These are phyloP conservation scores for Eragrostis curvula DNA, from an alignment of 176 grass and related monocot species.

Conservation along the genomic window DNA sequence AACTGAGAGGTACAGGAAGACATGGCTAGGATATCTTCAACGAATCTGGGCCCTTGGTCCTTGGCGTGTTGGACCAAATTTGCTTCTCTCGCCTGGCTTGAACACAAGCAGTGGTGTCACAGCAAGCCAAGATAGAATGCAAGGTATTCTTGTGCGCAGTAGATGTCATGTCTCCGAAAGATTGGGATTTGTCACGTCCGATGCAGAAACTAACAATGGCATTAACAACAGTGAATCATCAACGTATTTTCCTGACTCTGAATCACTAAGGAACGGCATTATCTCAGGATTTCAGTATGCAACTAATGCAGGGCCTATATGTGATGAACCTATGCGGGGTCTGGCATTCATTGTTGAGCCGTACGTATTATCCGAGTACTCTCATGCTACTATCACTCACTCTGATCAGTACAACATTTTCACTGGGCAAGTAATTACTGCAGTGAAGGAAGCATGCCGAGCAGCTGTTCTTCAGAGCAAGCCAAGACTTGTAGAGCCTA, in stretches of 20 bases:
- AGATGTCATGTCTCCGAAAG: conserved; percentile 72
- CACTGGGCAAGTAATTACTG: conserved; percentile 89
- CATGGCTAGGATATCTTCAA: conserved; percentile 59
- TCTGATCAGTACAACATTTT: conserved; percentile 80
- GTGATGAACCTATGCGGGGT: conserved; percentile 94
- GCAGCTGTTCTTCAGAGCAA: conserved; percentile 76
- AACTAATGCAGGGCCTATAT: conserved; percentile 80
- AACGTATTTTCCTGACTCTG: conserved; percentile 36
- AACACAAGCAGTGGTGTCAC: conserved; percentile 29
- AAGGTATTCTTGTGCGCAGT: conserved; percentile 54
- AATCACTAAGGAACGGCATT: conserved; percentile 68
- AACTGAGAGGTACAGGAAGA: conserved; percentile 54
- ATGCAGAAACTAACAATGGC: conserved; percentile 32
- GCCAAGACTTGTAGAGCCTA: conserved; percentile 78
- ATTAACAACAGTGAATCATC: conserved; percentile 21
- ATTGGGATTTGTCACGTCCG: conserved; percentile 57
- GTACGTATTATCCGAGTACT: conserved; percentile 63
- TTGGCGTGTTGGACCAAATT: conserved; percentile 74
- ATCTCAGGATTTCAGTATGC: conserved; percentile 90
- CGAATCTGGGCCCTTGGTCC: conserved; percentile 82
- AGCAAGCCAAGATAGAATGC: conserved; percentile 36
- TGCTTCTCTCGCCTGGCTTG: conserved; percentile 58
- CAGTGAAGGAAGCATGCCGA: conserved; percentile 88
- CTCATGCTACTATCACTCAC: conserved; percentile 50
- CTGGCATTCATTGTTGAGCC: conserved; percentile 79